Evolutionary conservation across 257 asterid species (phyloP), one percentile per base, ranked within the genome.

Genomic region (Petunia secreta): DNA sequence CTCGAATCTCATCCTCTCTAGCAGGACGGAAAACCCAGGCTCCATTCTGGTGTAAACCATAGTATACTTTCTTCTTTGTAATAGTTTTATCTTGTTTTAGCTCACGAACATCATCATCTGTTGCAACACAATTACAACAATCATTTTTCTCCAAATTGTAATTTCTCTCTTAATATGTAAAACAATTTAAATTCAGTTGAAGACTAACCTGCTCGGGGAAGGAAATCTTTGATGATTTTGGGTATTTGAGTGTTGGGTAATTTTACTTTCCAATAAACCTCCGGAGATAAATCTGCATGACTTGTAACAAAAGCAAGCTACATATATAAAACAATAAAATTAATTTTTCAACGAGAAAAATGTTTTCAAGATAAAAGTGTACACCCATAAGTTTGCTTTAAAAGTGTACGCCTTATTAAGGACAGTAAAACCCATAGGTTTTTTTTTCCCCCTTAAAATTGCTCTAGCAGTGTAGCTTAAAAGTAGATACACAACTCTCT

Each of bases 211-310:
- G 84, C 1, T 8, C 63, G 65, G 60, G 60, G 25, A 1, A 83
- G 81, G 14, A 80, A 77, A 76, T 83, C 73, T 39, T 80, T 64
- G 5, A 83, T 55, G 7, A 74, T 79, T 50, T 69, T 63, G 1
- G 88, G 86, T 54, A 80, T 85, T 9, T 75, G 78, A 67, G 88
- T 13, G 41, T 83, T 76, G 5, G 84, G 84, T 52, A 85, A 67
- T 75, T 75, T 40, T 11, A 84, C 53, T 15, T 83, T 83, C 88
- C 88, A 85, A 66, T 83, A 85, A 43, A 52, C 75, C 57, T 62
- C 81, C 4, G 84, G 54, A 54, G 74, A 48, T 82, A 75, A 36
- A 58, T 76, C 80, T 78, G 81, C 83, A 79, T 79, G 73, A 78
- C 66, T 85, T 37, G 59, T 83, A 8, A 85, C 44, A 13, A 82